Conservation (phyloP, 306 rosid genomes). For the Hylodesmum podocarpum region DNA sequence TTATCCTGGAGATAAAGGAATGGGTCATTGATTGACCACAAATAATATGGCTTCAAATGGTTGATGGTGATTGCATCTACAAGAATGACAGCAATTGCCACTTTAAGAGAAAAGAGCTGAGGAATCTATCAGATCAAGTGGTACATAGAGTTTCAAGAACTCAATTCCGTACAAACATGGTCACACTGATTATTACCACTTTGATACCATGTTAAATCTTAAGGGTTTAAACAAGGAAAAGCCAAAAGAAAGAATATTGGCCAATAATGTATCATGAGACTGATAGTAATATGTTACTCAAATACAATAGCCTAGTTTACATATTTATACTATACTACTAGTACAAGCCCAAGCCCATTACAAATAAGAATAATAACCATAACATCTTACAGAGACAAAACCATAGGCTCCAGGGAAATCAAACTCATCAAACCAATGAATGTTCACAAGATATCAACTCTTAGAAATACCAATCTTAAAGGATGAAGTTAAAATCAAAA, state of each 20-base stretch:
- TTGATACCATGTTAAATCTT: too few species aligned
- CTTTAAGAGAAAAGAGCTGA: too few species aligned
- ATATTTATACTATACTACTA: not conserved
- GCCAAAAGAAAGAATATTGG: not conserved
- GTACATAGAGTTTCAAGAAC: too few species aligned
- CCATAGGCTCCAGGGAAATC: not conserved
- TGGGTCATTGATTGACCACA: not conserved
- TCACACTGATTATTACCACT: too few species aligned
- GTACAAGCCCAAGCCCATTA: not conserved
- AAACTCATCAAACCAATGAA: not conserved
- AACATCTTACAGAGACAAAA: not conserved
- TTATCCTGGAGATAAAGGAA: not conserved
- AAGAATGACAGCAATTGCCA: too few species aligned
- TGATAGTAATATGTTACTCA: too few species aligned
- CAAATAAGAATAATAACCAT: not conserved
- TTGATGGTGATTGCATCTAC: not conserved
- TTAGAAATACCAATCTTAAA: not conserved
- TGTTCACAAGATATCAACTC: not conserved
- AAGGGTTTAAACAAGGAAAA: not conserved
- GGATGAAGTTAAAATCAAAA: not conserved
- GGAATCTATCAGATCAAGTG: too few species aligned
- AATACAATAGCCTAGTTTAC: too few species aligned
- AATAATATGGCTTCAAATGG: not conserved
- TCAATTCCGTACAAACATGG: too few species aligned
- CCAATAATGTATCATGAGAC: not conserved